These are phyloP conservation scores for Eutrema heterophyllum DNA, from an alignment of 345 rosid species.

Conservation along the genomic window DNA sequence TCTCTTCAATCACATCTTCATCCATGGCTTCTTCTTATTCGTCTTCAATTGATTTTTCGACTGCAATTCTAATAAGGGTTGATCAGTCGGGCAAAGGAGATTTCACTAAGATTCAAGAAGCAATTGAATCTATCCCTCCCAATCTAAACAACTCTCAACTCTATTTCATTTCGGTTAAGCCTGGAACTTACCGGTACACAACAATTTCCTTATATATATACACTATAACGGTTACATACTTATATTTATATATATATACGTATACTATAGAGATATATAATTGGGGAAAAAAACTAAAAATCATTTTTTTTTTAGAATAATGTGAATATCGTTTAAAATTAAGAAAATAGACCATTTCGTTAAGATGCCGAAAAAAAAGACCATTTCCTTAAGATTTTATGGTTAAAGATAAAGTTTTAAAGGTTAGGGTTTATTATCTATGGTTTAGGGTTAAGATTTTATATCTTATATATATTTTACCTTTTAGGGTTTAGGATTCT, in stretches of 20 bases:
- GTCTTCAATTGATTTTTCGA: slow-evolving; percentile 26
- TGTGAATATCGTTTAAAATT: not conserved
- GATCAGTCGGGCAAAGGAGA: slow-evolving; percentile 75
- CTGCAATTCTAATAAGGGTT: slow-evolving; percentile 48
- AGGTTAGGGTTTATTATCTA: not conserved
- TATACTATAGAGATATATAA: not conserved
- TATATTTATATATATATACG: not conserved
- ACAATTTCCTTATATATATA: not conserved
- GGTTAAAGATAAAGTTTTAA: not conserved
- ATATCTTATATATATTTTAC: too few species aligned
- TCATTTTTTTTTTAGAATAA: not conserved
- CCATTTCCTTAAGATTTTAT: too few species aligned
- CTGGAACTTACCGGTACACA: slow-evolving; percentile 62
- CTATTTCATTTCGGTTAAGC: slow-evolving; percentile 55
- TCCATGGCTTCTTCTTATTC: slow-evolving; percentile 31
- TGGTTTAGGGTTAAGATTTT: too few species aligned
- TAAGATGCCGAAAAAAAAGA: too few species aligned
- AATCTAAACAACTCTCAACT: slow-evolving; percentile 32
- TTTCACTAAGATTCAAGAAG: slow-evolving; percentile 58
- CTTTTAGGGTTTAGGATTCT: not conserved
- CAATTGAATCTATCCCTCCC: slow-evolving; percentile 61
- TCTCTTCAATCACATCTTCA: slow-evolving; percentile 12
- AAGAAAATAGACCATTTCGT: not conserved
- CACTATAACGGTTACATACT: not conserved
- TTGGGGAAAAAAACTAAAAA: not conserved